These are phyloP conservation scores for Trichoderma hamatum DNA, from an alignment of 2,329 filamentous ascomycete species.

Conservation along the genomic window DNA sequence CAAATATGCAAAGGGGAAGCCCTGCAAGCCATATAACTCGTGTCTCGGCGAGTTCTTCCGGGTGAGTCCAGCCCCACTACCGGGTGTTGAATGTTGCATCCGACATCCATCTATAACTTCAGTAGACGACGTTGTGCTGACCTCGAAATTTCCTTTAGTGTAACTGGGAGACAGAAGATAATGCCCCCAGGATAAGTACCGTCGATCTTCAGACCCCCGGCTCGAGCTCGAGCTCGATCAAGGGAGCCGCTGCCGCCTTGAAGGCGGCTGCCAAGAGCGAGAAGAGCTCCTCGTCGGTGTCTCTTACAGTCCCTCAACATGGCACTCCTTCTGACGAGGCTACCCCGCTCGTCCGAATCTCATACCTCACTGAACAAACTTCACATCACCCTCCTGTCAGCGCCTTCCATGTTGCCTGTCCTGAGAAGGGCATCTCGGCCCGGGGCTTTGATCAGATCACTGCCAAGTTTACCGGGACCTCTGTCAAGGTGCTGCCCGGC, in stretches of 20 bases:
- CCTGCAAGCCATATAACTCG: constrained; percentile 99
- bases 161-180: constrained; percentile 91
- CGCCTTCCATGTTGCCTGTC: constrained; percentile 91
- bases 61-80: constrained; percentile 53
- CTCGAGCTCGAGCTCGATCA: constrained; percentile 43
- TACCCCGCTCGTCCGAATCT: constrained; percentile 69
- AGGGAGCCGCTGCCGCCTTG: constrained; percentile 51
- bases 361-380: constrained; percentile 95
- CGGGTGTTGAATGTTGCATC: neutral
- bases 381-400: constrained; percentile 97
- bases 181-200: constrained; percentile 66
- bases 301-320: constrained; percentile 56
- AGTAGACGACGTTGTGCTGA: neutral
- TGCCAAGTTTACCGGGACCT: constrained; percentile 96
- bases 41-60: constrained; percentile 96
- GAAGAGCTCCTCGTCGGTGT: constrained; percentile 52
- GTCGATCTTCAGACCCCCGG: constrained; percentile 40
- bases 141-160: constrained; percentile 57
- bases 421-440: constrained; percentile 84
- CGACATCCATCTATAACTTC: neutral
- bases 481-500: constrained; percentile 86
- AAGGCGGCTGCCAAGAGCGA: constrained; percentile 50
- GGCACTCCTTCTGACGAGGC: constrained; percentile 43
- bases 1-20: constrained; percentile 98
- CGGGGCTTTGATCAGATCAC: constrained; percentile 94